phyloP scores from a whole-genome alignment of 2,329 filamentous ascomycete species.

The Coniosporium tulheliwenetii region DNA sequence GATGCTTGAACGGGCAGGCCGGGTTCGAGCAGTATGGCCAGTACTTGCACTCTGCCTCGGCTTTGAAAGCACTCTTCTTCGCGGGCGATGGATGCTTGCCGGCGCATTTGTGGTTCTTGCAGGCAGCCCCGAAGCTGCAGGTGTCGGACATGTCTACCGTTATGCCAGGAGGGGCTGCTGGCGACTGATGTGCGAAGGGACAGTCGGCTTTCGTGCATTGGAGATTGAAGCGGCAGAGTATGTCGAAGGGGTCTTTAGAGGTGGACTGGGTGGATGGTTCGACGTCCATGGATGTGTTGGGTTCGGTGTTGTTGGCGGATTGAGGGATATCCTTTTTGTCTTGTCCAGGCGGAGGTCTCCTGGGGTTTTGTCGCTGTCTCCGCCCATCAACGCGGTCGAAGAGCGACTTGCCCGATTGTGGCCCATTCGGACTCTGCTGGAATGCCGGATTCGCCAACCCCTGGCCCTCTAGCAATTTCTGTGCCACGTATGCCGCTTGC shows the following conservation, averaged over 20 bases:
- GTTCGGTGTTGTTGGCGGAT: slow-evolving; percentile 22
- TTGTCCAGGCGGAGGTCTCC: slow-evolving; percentile 17
- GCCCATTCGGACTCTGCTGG: slow-evolving; percentile 20
- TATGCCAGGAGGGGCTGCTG: slow-evolving; percentile 64
- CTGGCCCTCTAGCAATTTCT: slow-evolving; percentile 44
- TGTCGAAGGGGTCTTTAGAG: slow-evolving; percentile 39
- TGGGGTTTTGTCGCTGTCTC: slow-evolving; percentile 31
- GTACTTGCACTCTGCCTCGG: slow-evolving; percentile 78
- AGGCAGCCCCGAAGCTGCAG: slow-evolving; percentile 77
- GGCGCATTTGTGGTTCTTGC: slow-evolving; percentile 91
- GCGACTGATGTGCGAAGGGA: slow-evolving; percentile 87
- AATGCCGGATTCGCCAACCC: slow-evolving; percentile 40
- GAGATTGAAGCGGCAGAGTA: slow-evolving; percentile 78
- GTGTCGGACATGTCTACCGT: slow-evolving; percentile 64
- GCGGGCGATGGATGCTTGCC: slow-evolving; percentile 87
- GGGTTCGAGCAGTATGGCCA: slow-evolving; percentile 84
- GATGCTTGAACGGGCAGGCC: slow-evolving; percentile 78
- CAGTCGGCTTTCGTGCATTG: slow-evolving; percentile 80
- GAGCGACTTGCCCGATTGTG: slow-evolving; percentile 39
- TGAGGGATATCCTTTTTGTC: slow-evolving; percentile 27
- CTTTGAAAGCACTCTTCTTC: slow-evolving; percentile 59
- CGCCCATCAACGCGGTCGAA: slow-evolving; percentile 53
- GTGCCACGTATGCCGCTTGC: slow-evolving; percentile 67
- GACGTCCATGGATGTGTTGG: slow-evolving; percentile 35
- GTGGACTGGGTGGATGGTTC: slow-evolving; percentile 37